Evolutionary conservation across 2,329 filamentous ascomycete species (phyloP).

Genomic region (Zymoseptoria passerinii): DNA sequence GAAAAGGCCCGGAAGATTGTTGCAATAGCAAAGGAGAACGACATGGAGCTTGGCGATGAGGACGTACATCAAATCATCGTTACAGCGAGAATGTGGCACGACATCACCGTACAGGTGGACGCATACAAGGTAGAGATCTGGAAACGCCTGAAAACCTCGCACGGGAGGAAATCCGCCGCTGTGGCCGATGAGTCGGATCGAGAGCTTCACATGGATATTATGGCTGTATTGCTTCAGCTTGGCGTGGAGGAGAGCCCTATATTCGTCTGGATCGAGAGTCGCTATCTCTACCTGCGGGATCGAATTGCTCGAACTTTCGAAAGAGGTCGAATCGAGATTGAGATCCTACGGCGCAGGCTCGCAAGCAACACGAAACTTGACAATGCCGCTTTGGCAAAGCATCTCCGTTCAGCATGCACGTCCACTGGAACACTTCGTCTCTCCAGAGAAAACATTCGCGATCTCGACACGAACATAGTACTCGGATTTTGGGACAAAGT

Average conservation of each 20-base stretch:
- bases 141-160: conserved; percentile 53
- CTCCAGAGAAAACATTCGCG: conserved; percentile 36
- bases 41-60: conserved; percentile 58
- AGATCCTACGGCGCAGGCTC: conserved; percentile 75
- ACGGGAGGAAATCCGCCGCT: conserved; percentile 21
- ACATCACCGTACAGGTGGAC: conserved; percentile 80
- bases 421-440: conserved; percentile 11
- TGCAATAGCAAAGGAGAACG: conserved; percentile 42
- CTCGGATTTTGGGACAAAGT: conserved; percentile 92
- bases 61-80: conserved; percentile 81
- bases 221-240: conserved; percentile 79
- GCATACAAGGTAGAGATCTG: conserved; percentile 83
- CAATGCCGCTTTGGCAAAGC: conserved; percentile 59
- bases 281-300: conserved; percentile 79
- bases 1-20: conserved; percentile 68
- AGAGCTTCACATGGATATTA: conserved; percentile 90
- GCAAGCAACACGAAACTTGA: conserved; percentile 65
- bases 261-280: conserved; percentile 87
- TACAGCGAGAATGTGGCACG: conserved; percentile 88
- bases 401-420: conserved; percentile 60
- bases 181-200: conserved; percentile 32
- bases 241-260: conserved; percentile 95
- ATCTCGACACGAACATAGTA: conserved; percentile 70
- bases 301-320: conserved; percentile 76
- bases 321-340: conserved; percentile 82